Base-by-base conservation (phyloP, 768 basidiomycete genomes). In the Suillus subalutaceus region DNA sequence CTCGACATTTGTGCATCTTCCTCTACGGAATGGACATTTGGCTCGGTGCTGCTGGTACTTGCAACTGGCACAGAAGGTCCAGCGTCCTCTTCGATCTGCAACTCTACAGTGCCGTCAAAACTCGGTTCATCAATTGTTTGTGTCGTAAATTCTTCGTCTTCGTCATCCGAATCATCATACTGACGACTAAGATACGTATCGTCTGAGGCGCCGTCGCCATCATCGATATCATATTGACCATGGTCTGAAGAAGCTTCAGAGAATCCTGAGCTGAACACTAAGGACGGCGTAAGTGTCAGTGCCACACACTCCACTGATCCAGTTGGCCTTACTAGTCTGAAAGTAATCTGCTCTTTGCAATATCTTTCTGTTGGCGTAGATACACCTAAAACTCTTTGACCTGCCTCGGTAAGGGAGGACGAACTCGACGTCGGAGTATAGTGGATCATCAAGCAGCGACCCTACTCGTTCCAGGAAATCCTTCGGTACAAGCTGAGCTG, bases 341-440 rank as follows among this genome's bases (percentile, higher is more conserved):
- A 95, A 95, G 74, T 95, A 94, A 40, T 92, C 91, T 6, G 89
- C 86, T 65, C 94, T 79, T 68, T 83, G 80, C 8, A 96, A 81
- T 52, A 96, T 72, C 71, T 83, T 86, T 69, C 84, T 86, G 53
- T 87, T 86, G 1, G 93, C 93, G 73, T 86, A 91, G 68, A 96
- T 91, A 18, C 72, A 72, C 18, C 81, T 76, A 35, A 71, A 69
- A 50, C 78, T 81, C 30, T 77, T 75, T 18, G 78, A 78, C 35
- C 80, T 74, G 30, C 75, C 75, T 41, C 81, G 72, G 40, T 78
- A 78, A 0, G 91, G 90, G 38, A 95, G 79, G 23, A 94, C 79
- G 69, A 96, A 95, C 73, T 90, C 88, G 20, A 95, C 86, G 71
- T 96, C 93, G 7, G 93, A 93, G 70, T 94, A 95, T 15, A 85